Evolutionary conservation across 192 early-diverging fungal genomes (phyloP).

Genomic region (Umbelopsis isabellina): DNA sequence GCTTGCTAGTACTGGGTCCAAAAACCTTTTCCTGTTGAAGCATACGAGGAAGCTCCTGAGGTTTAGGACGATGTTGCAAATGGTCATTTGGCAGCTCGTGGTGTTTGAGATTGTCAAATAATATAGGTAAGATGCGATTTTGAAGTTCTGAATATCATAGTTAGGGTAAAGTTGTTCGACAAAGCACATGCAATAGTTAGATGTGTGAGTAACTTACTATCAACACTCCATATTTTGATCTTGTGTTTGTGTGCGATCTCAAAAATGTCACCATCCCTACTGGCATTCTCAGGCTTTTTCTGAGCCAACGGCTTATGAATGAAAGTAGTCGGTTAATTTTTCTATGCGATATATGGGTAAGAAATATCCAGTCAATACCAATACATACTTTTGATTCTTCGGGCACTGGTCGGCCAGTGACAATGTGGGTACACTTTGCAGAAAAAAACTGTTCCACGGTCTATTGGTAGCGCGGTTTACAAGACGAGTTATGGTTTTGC

Average conservation of each 20-base stretch:
- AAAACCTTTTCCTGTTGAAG: constrained; percentile 24
- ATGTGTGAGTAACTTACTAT: constrained; percentile 17
- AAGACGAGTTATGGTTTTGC: neutral
- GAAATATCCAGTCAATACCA: too few relatives aligned
- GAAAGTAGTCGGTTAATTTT: neutral
- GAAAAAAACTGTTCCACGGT: constrained; percentile 19
- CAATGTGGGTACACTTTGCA: constrained; percentile 16
- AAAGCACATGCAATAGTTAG: neutral
- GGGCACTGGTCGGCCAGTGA: neutral
- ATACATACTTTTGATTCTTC: neutral
- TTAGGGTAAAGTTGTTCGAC: neutral
- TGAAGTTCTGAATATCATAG: neutral
- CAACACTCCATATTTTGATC: constrained; percentile 24
- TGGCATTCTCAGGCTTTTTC: constrained; percentile 1
- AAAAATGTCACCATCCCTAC: constrained; percentile 22
- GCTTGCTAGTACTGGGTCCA: constrained; percentile 8
- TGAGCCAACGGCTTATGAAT: neutral
- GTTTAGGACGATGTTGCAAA: constrained; percentile 7
- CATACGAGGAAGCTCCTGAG: constrained; percentile 15
- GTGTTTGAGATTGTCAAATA: neutral
- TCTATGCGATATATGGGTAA: too few relatives aligned
- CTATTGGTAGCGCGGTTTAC: neutral
- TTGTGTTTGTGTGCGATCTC: constrained; percentile 21
- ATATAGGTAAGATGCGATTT: constrained; percentile 3
- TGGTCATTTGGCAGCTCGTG: constrained; percentile 5